Base-by-base conservation (phyloP, 371 early-diverging fungal species). In the Mortierella sp. region DNA sequence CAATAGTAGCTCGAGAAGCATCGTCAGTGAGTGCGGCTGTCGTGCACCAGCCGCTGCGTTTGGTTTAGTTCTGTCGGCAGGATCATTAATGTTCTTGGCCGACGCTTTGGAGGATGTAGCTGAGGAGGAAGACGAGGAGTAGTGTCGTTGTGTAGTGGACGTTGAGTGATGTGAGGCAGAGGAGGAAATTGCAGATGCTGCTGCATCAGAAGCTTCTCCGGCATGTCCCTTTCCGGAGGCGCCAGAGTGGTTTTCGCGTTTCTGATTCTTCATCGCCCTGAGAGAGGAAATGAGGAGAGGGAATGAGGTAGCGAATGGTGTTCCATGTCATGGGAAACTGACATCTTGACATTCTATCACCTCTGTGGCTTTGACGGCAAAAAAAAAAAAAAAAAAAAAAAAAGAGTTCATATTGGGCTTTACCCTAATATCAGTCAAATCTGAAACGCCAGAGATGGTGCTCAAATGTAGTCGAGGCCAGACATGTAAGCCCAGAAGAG, bases 1-100 rank as follows among this genome's bases (percentile, higher is more conserved):
- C 72, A 81, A 57, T 4, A 81, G 62, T 32, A 75, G 73, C 39
- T 81, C 81, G 24, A 81, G 64, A 9, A 81, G 76, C 76, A 75
- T 75, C 5, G 73, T 65, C 40, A 75, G 72, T 8, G 81, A 81
- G 61, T 81, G 76, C 3, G 63, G 57, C 30, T 76, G 72, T 40
- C 73, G 75, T 12, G 26, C 49, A 10, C 57, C 39, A 24, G 43
- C 20, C 55, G 18, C n/a, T 3, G 32, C 43, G 24, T n/a, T 52
- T 35, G 32, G 12, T 24, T n/a, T 65, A 8, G 75, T n/a, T 39
- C 26, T 58, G 32, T 32, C 18, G 1, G 20, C 26, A 9, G 63
- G 22, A 28, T 43, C 40, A 32, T 26, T 45, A 28, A 1, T 32
- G 5, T 30, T 40, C 30, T 62, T 62, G 26, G 26, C 20, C 6